phyloP scores from a whole-genome alignment of 352 stramenopile species.

The Thalassiosira allenii region DNA sequence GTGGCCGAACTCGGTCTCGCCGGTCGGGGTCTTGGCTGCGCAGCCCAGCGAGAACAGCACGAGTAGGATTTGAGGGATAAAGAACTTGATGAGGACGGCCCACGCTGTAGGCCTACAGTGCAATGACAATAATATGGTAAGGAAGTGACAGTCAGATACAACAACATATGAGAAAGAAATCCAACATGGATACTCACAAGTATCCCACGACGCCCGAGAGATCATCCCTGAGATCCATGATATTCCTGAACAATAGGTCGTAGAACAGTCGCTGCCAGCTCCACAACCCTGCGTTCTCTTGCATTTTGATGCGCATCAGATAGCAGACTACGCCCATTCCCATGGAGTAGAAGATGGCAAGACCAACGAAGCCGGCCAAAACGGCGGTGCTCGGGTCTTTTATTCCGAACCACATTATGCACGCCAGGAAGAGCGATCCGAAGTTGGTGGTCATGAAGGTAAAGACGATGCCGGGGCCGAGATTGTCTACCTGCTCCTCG shows the following conservation, averaged over 20 bases:
- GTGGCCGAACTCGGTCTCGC: slow-evolving; percentile 56
- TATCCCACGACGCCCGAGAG: slow-evolving; percentile 56
- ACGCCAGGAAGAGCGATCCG: slow-evolving; percentile 63
- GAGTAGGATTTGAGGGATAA: slow-evolving; percentile 73
- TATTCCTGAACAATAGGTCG: slow-evolving; percentile 51
- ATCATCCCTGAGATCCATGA: slow-evolving; percentile 45
- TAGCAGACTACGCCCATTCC: slow-evolving; percentile 33
- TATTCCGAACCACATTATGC: slow-evolving; percentile 70
- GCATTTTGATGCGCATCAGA: slow-evolving; percentile 53
- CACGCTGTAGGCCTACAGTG: no score
- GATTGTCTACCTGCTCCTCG: slow-evolving; percentile 49
- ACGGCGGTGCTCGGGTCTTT: slow-evolving; percentile 31
- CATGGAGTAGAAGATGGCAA: slow-evolving; percentile 36
- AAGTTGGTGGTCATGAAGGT: slow-evolving; percentile 62
- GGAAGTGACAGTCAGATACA: no score
- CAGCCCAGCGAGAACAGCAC: slow-evolving; percentile 66
- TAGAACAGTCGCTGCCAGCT: slow-evolving; percentile 50
- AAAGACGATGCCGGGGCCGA: slow-evolving; percentile 59
- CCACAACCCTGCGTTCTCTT: slow-evolving; percentile 24
- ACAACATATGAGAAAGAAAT: no score
- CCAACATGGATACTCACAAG: no score
- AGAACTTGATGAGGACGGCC: slow-evolving; percentile 66
- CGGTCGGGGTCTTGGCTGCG: slow-evolving; percentile 30
- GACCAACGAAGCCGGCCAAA: slow-evolving; percentile 56
- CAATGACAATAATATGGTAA: no score